phyloP scores from a whole-genome alignment of 768 basidiomycete genomes.

The Tylopilus subfusipes region DNA sequence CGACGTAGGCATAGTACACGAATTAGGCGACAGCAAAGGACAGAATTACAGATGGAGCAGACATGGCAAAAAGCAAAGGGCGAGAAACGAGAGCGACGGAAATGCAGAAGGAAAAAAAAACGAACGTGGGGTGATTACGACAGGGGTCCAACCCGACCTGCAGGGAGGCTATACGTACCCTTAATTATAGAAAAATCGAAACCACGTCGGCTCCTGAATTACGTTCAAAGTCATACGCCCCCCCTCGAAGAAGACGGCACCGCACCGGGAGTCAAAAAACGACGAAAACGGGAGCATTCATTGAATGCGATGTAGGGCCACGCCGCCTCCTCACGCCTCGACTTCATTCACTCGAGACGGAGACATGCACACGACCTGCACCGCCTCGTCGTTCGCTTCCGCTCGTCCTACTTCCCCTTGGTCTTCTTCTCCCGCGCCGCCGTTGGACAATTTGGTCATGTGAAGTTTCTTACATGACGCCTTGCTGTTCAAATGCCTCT shows the following conservation, averaged over 20 bases:
- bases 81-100: neutral
- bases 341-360: constrained; percentile 1
- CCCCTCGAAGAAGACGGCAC: neutral
- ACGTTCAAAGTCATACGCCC: too few relatives aligned
- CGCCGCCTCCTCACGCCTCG: constrained; percentile 20
- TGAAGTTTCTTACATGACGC: constrained; percentile 26
- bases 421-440: constrained; percentile 5
- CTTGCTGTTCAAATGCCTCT: constrained; percentile 32
- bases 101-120: too few relatives aligned
- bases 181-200: neutral
- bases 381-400: constrained; percentile 20
- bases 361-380: constrained; percentile 8
- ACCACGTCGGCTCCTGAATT: neutral
- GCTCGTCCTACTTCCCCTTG: constrained; percentile 5
- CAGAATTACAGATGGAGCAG: neutral
- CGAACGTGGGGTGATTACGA: neutral
- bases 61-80: neutral
- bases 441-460: constrained; percentile 8
- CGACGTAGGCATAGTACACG: neutral
- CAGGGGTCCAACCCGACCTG: neutral
- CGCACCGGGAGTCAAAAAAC: neutral
- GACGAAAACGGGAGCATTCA: too few relatives aligned
- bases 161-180: neutral
- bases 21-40: neutral
- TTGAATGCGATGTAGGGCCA: neutral